A percentile compares a stretch with the other conserved stretches of the same genome.
phyloP scores from a whole-genome alignment of 202 grass and related monocot species.

The Zizania palustris region DNA sequence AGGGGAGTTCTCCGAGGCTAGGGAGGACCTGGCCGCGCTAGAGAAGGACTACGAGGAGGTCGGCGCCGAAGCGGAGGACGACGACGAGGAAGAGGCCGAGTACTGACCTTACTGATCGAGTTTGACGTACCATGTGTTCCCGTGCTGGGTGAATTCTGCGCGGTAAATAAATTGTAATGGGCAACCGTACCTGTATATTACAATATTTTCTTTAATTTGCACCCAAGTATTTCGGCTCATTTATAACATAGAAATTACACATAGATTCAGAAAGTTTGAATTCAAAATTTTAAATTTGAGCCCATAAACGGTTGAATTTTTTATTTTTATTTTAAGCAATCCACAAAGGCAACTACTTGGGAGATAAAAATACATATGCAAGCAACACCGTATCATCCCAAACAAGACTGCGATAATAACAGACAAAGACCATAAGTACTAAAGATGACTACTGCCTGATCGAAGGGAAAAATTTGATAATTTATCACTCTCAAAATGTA shows the following conservation, averaged over 20 bases:
- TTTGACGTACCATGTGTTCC: not conserved
- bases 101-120: constrained; percentile 45
- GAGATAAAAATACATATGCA: no score
- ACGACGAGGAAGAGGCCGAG: constrained; percentile 58
- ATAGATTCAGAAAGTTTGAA: no score
- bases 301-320: no score
- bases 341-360: no score
- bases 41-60: constrained; percentile 87
- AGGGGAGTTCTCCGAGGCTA: constrained; percentile 80
- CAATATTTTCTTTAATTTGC: not conserved
- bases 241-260: not conserved
- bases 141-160: constrained; percentile 17
- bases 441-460: no score
- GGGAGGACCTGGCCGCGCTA: constrained; percentile 77
- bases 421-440: no score
- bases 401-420: no score
- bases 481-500: no score
- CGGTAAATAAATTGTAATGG: constrained; percentile 5
- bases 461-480: no score
- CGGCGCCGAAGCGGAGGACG: constrained; percentile 56
- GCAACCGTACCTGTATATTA: not conserved
- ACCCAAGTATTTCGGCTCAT: not conserved
- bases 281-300: no score
- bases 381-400: no score
- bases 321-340: no score